phyloP scores from a whole-genome alignment of 75 land plant genomes.

The Gnetum montanum region DNA sequence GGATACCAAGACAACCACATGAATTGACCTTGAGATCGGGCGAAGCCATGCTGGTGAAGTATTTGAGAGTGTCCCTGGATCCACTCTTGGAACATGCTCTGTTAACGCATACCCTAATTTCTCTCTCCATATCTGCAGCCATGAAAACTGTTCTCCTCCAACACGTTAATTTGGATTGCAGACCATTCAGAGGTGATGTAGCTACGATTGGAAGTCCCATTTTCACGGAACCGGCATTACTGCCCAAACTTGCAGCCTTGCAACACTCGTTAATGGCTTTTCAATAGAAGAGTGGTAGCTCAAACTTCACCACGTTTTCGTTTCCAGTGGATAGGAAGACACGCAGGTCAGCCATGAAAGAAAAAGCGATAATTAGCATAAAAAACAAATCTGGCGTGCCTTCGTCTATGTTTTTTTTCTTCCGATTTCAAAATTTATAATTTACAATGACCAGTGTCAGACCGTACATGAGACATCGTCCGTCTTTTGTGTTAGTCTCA shows the following conservation, averaged over 20 bases:
- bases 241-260: neutral
- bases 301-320: too few species aligned
- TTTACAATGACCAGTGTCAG: too few species aligned
- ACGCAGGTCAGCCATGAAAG: too few species aligned
- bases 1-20: slow-evolving; percentile 69
- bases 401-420: too few species aligned
- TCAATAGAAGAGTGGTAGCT: too few species aligned
- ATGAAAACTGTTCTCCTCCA: neutral
- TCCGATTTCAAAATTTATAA: too few species aligned
- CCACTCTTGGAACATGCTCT: slow-evolving; percentile 68
- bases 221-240: neutral
- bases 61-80: slow-evolving; percentile 40
- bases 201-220: neutral
- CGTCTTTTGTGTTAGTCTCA: too few species aligned
- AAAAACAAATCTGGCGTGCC: too few species aligned
- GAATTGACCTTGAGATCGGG: slow-evolving; percentile 51
- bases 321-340: too few species aligned
- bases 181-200: neutral
- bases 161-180: neutral
- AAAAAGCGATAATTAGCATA: too few species aligned
- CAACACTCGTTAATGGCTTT: too few species aligned
- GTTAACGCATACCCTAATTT: slow-evolving; percentile 78
- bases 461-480: too few species aligned
- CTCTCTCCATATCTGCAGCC: slow-evolving; percentile 8
- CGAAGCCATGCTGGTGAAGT: slow-evolving; percentile 58